Base-by-base conservation (phyloP, 2,329 filamentous ascomycete species). In the Hymenoscyphus linearis region DNA sequence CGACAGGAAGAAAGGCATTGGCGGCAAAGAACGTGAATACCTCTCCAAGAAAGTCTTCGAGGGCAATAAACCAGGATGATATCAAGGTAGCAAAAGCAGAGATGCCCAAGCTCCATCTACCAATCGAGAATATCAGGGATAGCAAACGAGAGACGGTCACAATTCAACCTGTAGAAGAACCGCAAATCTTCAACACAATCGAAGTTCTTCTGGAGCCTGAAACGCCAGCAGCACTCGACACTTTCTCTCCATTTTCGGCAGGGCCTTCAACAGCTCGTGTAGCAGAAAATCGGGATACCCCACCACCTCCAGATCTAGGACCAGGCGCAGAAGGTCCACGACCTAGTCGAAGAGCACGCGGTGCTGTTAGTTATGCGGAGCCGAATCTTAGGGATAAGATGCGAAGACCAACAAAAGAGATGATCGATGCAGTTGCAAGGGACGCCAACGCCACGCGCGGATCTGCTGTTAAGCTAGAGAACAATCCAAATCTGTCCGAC, bases 321-420 rank as follows among this genome's bases (percentile, higher is more conserved):
- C 76, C 75, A 7, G 79, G 74, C 37, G 80, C 82, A 56, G 82
- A 88, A 67, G 82, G 82, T 31, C 79, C 83, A 31, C 82, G 90
- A 52, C 83, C 84, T 25, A 88, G 86, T 67, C 80, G 90, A 66
- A 83, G 90, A 65, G 84, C 85, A 55, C 81, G 88, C 68, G 77
- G 84, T 12, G 80, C 85, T 56, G 83, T 95, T 64, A 93, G 89
- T 76, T 95, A 95, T 73, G 88, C 89, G 12, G 89, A 93, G 73
- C 90, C 90, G 1, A 93, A 89, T 69, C 78, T 95, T 50, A 82
- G 88, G 64, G 88, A 87, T 71, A 95, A 95, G 76, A 93, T 95
- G 90, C 83, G 90, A 62, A 83, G 90, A 62, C 89, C 90, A 25
- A 89, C 87, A 1, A 90, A 90, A 71, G 85, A 90, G 65, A 75